Base-by-base conservation (phyloP, 2,329 filamentous ascomycete species). In the Simplicillium sp. region DNA sequence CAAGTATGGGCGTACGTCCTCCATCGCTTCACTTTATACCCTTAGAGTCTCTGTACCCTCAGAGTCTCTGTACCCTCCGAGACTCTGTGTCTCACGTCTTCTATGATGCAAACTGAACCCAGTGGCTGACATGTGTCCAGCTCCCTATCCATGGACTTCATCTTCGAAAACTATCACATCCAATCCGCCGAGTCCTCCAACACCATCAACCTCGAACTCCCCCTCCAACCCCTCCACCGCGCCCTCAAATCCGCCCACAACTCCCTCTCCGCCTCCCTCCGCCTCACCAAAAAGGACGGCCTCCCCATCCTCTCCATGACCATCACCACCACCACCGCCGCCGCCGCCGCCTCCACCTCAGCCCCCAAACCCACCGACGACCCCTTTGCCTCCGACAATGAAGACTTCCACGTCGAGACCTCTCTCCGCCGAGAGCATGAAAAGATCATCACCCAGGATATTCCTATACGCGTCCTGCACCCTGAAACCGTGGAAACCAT, bases 151-250 rank as follows among this genome's bases (percentile, higher is more conserved):
- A 75, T 85, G 73, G 86, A 94, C 56, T 81, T 87, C 51, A 87
- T 98, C 53, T 97, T 98, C 61, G 75, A 88, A 57, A 70, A 73
- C 49, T 95, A 94, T 66, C 77, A 80, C 40, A 81, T 97, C 50
- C 84, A 95, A 59, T 95, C 89, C 38, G 85, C 85, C 38, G 83
- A 88, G 37, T 69, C 70, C 32, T 72, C 79, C 60, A 95, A 95
- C 63, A 86, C 88, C 40, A 96, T 98, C 65, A 96, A 98, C 64
- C 82, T 98, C 48, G 92, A 98, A 65, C 77, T 98, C 2, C 88
- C 92, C 18, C 79, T 97, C n/a, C 75, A 78, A 12, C 82, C 86
- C 2, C 78, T 98, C 16, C 86, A 92, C 54, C 83, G 89, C 44
- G 92, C 92, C n/a, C 79, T 98, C 44, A 87, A 83, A 54, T 96